Evolutionary conservation across 2,329 filamentous ascomycete species (phyloP).

Genomic region (Rutstroemia sp.): DNA sequence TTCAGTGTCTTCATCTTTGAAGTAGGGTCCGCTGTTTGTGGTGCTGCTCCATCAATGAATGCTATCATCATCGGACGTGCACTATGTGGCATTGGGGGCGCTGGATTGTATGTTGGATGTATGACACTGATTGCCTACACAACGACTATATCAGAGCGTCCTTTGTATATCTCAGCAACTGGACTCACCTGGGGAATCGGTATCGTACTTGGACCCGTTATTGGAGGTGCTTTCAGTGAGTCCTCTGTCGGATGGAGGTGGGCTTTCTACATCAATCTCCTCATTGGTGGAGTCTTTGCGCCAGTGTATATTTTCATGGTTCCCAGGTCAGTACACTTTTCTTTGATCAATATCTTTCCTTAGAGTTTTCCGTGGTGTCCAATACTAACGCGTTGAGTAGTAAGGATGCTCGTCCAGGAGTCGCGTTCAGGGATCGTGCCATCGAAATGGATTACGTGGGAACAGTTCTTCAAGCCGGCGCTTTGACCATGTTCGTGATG

Average conservation of each 20-base stretch:
- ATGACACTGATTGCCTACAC: constrained; percentile 38
- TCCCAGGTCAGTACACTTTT: constrained; percentile 21
- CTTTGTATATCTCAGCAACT: constrained; percentile 30
- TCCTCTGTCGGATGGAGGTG: constrained; percentile 38
- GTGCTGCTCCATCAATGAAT: constrained; percentile 31
- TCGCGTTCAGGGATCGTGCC: too few relatives aligned
- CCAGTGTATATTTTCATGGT: constrained; percentile 38
- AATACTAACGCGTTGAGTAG: too few relatives aligned
- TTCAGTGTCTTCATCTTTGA: constrained; percentile 26
- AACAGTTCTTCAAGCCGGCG: constrained; percentile 14
- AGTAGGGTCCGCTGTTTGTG: constrained; percentile 31
- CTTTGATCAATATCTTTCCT: constrained; percentile 21
- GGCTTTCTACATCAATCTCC: constrained; percentile 50
- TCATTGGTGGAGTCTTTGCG: constrained; percentile 36
- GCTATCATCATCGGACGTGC: constrained; percentile 42
- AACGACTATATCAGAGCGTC: constrained; percentile 31
- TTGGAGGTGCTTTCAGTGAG: constrained; percentile 40
- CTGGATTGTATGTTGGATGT: constrained; percentile 39
- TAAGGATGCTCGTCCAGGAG: too few relatives aligned
- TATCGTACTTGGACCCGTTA: constrained; percentile 39
- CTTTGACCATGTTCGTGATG: constrained; percentile 30
- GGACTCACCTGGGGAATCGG: constrained; percentile 37
- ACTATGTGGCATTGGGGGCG: constrained; percentile 38
- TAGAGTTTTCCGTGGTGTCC: too few relatives aligned
- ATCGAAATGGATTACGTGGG: too few relatives aligned